A percentile compares a stretch with the other conserved stretches of the same genome.
phyloP scores from a whole-genome alignment of 345 rosid species.

The Rhodamnia rubescens region DNA sequence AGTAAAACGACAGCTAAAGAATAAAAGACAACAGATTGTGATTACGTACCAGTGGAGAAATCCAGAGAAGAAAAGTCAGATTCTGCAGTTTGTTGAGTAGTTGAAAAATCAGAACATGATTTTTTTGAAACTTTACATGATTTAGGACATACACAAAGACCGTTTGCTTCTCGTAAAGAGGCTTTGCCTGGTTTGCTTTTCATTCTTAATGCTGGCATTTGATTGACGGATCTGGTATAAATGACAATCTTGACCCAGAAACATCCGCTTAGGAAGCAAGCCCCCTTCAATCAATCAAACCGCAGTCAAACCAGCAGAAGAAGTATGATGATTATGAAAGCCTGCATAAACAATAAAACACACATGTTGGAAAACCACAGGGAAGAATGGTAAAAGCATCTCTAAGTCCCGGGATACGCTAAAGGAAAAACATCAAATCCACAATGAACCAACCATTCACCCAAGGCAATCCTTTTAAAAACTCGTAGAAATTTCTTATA shows the following conservation, averaged over 20 bases:
- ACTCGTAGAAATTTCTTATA: background rate
- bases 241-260: slow-evolving; percentile 26
- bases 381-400: background rate
- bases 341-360: background rate
- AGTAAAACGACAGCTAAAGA: background rate
- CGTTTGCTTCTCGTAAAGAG: slow-evolving; percentile 31
- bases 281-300: slow-evolving; percentile 11
- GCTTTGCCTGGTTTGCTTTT: slow-evolving; percentile 35
- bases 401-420: background rate
- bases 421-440: background rate
- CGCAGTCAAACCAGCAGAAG: slow-evolving; percentile 20
- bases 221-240: slow-evolving; percentile 18
- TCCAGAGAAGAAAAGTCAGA: slow-evolving; percentile 10
- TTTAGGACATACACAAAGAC: slow-evolving; percentile 40
- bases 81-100: slow-evolving; percentile 22
- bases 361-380: background rate
- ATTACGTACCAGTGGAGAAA: background rate
- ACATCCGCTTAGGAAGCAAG: slow-evolving; percentile 25
- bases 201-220: slow-evolving; percentile 74
- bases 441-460: background rate
- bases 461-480: background rate
- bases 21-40: background rate
- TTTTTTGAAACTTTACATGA: slow-evolving; percentile 43
- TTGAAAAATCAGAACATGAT: slow-evolving; percentile 20
- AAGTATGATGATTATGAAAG: background rate